phyloP scores from a whole-genome alignment of 176 grass and related monocot species.

The Leersia perrieri region DNA sequence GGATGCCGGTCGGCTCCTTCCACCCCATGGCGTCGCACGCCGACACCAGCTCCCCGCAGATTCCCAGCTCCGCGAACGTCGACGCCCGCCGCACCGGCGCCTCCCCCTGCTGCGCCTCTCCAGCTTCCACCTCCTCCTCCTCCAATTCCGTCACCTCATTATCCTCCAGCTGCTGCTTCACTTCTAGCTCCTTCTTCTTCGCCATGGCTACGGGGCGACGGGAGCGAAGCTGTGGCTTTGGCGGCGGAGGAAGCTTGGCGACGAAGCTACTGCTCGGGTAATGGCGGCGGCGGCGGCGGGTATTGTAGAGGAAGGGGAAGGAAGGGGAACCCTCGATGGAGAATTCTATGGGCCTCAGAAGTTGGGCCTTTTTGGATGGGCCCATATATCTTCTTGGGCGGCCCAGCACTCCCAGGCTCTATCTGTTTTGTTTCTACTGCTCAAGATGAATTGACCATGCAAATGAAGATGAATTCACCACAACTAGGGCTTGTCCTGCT shows the following conservation, averaged over 20 bases:
- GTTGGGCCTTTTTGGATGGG: neutral
- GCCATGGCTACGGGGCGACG: conserved; percentile 15
- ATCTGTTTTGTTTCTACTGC: no score
- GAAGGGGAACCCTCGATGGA: neutral
- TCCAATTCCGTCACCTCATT: neutral
- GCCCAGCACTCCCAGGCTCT: no score
- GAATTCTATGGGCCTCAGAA: neutral
- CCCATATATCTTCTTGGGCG: no score
- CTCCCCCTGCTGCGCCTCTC: conserved; percentile 10
- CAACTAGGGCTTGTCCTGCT: no score
- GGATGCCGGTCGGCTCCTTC: conserved; percentile 54
- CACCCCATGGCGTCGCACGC: conserved; percentile 61
- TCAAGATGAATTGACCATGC: no score
- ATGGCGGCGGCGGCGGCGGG: no score
- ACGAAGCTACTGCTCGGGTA: neutral
- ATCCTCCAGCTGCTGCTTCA: no score
- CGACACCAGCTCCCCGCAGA: conserved; percentile 51
- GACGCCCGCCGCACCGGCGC: neutral
- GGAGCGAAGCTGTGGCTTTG: neutral
- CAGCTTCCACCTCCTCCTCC: neutral
- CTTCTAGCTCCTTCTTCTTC: neutral
- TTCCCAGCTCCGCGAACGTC: conserved; percentile 59
- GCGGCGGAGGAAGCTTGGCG: no score
- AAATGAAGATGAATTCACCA: no score
- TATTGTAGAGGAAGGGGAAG: no score